Conservation (phyloP, 2,329 filamentous ascomycete genomes). For the Curvularia lunata region DNA sequence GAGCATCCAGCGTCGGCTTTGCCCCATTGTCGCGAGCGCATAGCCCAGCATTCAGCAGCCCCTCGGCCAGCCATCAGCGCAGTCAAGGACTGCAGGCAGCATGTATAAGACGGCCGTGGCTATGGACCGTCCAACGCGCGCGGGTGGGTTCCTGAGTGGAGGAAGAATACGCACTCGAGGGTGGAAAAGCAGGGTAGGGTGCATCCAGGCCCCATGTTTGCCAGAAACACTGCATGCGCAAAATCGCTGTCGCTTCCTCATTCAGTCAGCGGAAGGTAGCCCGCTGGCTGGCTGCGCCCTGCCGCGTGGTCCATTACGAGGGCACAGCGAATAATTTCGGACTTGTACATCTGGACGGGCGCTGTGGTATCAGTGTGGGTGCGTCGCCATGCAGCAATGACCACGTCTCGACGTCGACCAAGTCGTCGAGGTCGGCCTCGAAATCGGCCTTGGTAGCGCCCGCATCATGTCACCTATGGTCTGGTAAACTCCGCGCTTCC, state of each 20-base stretch:
- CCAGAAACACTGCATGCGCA: conserved; percentile 18
- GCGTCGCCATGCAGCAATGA: conserved; percentile 17
- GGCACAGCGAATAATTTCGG: conserved; percentile 19
- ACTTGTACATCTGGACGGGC: conserved; percentile 11
- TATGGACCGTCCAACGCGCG: not conserved
- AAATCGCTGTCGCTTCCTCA: conserved; percentile 25
- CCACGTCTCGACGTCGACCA: conserved; percentile 16
- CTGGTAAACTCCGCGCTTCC: conserved; percentile 19
- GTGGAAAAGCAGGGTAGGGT: conserved; percentile 16
- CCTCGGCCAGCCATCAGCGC: too few relatives aligned
- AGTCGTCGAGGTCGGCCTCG: conserved; percentile 19
- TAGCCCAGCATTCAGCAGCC: too few relatives aligned
- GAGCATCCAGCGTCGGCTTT: not conserved
- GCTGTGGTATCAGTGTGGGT: conserved; percentile 15
- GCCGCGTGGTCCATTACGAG: conserved; percentile 17
- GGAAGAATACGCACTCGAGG: conserved; percentile 15
- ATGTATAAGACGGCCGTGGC: too few relatives aligned
- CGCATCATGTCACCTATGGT: conserved; percentile 14
- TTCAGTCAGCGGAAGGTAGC: conserved; percentile 39
- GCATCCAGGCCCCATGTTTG: conserved; percentile 24
- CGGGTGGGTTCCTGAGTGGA: conserved; percentile 29
- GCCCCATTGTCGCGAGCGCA: not conserved
- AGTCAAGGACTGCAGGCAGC: too few relatives aligned
- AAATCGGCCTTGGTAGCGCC: conserved; percentile 21
- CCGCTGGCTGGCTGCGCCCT: conserved; percentile 21